Conservation (phyloP, 306 rosid genomes). For the peach (Prunus persica) region DNA sequence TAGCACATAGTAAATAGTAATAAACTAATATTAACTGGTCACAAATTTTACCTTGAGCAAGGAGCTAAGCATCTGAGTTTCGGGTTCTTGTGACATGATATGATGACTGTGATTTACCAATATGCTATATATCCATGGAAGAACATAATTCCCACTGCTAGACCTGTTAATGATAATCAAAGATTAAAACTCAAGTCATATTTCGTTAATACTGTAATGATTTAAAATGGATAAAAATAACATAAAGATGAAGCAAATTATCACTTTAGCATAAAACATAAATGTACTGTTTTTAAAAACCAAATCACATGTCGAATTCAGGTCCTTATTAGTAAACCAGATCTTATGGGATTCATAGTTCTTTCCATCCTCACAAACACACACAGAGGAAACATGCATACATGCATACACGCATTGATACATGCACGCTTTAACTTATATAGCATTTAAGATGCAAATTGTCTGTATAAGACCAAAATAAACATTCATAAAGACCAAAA, state of each 20-base stretch:
- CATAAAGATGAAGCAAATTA: background rate
- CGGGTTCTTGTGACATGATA: constrained; percentile 45
- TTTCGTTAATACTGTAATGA: background rate
- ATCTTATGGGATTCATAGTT: background rate
- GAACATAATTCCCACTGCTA: constrained; percentile 52
- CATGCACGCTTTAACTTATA: background rate
- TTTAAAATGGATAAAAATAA: background rate
- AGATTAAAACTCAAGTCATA: background rate
- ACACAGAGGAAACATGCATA: background rate
- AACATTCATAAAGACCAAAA: background rate
- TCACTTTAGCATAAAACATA: background rate
- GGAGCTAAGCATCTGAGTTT: constrained; percentile 46
- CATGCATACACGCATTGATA: background rate
- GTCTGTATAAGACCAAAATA: background rate
- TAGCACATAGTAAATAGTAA: background rate
- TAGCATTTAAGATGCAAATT: background rate
- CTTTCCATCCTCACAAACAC: background rate
- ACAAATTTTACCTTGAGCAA: constrained; percentile 53
- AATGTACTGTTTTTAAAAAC: background rate
- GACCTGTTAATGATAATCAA: constrained; percentile 50
- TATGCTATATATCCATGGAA: constrained; percentile 85
- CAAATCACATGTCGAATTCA: background rate
- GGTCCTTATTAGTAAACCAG: background rate
- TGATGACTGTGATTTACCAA: constrained; percentile 60
- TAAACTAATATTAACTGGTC: background rate